Evolutionary conservation across 257 asterid genomes (phyloP).

Genomic region (Fraxinus pennsylvanica): DNA sequence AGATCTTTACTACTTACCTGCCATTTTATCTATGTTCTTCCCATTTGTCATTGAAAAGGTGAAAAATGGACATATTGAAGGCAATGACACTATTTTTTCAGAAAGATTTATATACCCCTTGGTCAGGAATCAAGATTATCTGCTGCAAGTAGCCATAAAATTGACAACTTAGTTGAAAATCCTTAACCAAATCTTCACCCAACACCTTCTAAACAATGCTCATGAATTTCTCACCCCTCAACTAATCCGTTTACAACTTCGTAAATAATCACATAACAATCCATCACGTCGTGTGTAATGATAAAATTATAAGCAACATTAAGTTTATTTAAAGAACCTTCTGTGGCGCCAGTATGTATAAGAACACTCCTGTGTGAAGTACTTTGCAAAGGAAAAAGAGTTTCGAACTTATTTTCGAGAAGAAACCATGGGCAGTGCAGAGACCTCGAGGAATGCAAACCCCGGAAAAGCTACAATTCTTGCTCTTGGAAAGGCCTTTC

Average conservation of each 20-base stretch:
- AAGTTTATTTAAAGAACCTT: constrained; percentile 7
- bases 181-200: constrained; percentile 31
- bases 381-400: not conserved
- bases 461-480: constrained; percentile 61
- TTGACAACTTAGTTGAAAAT: not conserved
- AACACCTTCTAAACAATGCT: constrained; percentile 15
- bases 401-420: not conserved
- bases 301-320: constrained; percentile 13
- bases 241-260: constrained; percentile 29
- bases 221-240: constrained; percentile 47
- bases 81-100: too few relatives aligned
- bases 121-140: not conserved
- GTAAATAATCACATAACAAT: constrained; percentile 1
- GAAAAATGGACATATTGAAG: not conserved
- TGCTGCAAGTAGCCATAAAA: not conserved
- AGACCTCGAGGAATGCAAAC: constrained; percentile 22
- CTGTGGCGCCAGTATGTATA: constrained; percentile 25
- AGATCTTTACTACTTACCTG: not conserved
- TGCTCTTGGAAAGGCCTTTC: constrained; percentile 91
- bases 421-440: constrained; percentile 40
- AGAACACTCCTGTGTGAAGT: not conserved
- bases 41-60: not conserved
- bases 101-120: not conserved
- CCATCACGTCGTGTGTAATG: constrained; percentile 2
- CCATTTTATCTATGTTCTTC: not conserved